phyloP scores from a whole-genome alignment of 106 monocot species.

The Alisma plantagoaquatica region DNA sequence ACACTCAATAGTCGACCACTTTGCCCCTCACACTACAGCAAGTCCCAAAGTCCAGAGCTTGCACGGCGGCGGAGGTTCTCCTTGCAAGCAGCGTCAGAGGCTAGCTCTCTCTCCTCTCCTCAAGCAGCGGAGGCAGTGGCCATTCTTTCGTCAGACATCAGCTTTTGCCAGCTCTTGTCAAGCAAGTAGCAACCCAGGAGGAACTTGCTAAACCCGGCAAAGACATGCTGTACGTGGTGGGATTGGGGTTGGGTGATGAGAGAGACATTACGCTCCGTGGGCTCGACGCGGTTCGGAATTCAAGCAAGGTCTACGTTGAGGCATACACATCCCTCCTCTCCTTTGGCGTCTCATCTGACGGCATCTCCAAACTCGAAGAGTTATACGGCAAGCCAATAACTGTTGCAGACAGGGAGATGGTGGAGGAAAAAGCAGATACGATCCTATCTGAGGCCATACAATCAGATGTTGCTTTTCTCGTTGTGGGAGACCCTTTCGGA shows the following conservation, averaged over 20 bases:
- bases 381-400: slow-evolving; percentile 54
- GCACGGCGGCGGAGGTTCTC: too few relatives aligned
- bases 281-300: slow-evolving; percentile 49
- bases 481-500: slow-evolving; percentile 91
- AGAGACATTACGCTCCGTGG: slow-evolving; percentile 63
- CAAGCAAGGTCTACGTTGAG: slow-evolving; percentile 54
- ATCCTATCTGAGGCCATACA: slow-evolving; percentile 40
- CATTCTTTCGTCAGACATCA: too few relatives aligned
- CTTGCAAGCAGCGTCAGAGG: too few relatives aligned
- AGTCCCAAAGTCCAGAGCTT: too few relatives aligned
- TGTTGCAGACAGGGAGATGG: slow-evolving; percentile 81
- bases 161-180: too few relatives aligned
- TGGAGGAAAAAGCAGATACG: slow-evolving; percentile 55
- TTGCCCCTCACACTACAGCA: too few relatives aligned
- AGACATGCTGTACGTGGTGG: slow-evolving; percentile 72
- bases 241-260: slow-evolving; percentile 68
- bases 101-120: too few relatives aligned
- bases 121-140: too few relatives aligned
- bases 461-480: slow-evolving; percentile 61
- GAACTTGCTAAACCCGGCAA: too few relatives aligned
- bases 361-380: slow-evolving; percentile 49
- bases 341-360: slow-evolving; percentile 48
- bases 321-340: slow-evolving; percentile 85
- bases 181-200: too few relatives aligned
- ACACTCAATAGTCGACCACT: too few relatives aligned